A percentile compares a stretch with the other conserved stretches of the same genome.
phyloP scores from a whole-genome alignment of 2,329 filamentous ascomycete species.

The Apiospora kogelbergensis region DNA sequence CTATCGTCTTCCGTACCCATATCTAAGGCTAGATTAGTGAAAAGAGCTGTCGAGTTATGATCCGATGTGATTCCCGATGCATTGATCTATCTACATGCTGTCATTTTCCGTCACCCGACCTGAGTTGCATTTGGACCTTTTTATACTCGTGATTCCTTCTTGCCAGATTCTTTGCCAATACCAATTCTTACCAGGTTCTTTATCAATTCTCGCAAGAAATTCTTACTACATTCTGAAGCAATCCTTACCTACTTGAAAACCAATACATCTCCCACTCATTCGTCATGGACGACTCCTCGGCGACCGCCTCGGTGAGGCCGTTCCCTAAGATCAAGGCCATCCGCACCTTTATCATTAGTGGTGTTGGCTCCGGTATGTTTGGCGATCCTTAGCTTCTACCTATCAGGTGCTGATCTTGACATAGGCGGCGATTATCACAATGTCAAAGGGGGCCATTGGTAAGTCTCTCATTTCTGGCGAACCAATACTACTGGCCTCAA shows the following conservation, averaged over 20 bases:
- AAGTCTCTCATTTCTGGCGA: conserved; percentile 23
- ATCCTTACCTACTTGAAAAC: too few species aligned
- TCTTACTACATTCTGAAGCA: too few species aligned
- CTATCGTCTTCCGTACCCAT: too few species aligned
- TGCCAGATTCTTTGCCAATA: too few species aligned
- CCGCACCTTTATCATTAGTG: conserved; percentile 70
- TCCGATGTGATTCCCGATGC: neutral
- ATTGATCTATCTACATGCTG: neutral
- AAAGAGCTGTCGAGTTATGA: neutral
- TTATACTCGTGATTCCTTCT: too few species aligned
- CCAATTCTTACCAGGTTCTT: too few species aligned
- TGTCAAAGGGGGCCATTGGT: conserved; percentile 74
- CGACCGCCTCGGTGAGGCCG: conserved; percentile 42
- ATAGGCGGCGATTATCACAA: conserved; percentile 87
- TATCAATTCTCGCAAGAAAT: too few species aligned
- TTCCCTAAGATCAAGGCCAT: conserved; percentile 78
- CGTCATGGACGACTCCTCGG: conserved; percentile 32
- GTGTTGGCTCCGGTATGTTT: conserved; percentile 52
- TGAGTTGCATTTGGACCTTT: too few species aligned
- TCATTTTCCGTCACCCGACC: too few species aligned
- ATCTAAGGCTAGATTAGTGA: too few species aligned
- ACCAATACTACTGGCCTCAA: neutral
- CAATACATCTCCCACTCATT: too few species aligned
- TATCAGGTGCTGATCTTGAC: conserved; percentile 23
- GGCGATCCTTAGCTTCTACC: neutral